Evolutionary conservation across 2,329 filamentous ascomycete species (phyloP).

Genomic region (Lecanicillium sp.): DNA sequence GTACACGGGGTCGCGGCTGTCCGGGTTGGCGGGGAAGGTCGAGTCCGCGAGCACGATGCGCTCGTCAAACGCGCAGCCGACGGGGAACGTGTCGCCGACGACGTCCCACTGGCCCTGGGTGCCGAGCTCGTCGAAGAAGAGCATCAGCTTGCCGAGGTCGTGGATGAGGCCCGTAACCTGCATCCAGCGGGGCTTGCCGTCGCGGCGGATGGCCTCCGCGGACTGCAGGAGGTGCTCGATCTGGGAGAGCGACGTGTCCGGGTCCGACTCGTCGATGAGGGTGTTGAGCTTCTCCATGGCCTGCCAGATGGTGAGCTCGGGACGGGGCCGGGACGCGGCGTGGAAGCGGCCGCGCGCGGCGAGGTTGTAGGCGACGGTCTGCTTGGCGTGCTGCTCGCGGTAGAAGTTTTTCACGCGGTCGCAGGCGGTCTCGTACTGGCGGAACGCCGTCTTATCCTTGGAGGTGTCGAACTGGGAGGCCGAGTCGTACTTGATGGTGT

Average conservation of each 20-base stretch:
- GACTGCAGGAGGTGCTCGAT: slow-evolving; percentile 87
- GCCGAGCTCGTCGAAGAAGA: slow-evolving; percentile 58
- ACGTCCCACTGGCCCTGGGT: slow-evolving; percentile 91
- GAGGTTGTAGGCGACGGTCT: slow-evolving; percentile 80
- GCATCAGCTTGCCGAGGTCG: slow-evolving; percentile 73
- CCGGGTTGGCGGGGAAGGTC: slow-evolving; percentile 72
- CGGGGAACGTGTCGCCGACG: slow-evolving; percentile 78
- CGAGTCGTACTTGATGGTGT: slow-evolving; percentile 43
- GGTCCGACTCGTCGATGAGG: slow-evolving; percentile 84
- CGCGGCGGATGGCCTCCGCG: slow-evolving; percentile 81
- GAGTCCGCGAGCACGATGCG: slow-evolving; percentile 70
- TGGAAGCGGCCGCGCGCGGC: slow-evolving; percentile 58
- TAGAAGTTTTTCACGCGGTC: slow-evolving; percentile 86
- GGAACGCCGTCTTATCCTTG: slow-evolving; percentile 75
- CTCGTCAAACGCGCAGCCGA: slow-evolving; percentile 68
- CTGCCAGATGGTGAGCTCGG: slow-evolving; percentile 81
- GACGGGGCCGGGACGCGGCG: slow-evolving; percentile 52
- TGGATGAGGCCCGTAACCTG: slow-evolving; percentile 72
- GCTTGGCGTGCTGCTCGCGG: slow-evolving; percentile 62
- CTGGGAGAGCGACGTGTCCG: slow-evolving; percentile 79
- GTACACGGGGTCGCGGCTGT: slow-evolving; percentile 65
- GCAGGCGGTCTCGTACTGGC: slow-evolving; percentile 77
- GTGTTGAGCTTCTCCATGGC: slow-evolving; percentile 91
- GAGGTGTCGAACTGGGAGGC: slow-evolving; percentile 62
- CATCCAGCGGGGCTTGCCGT: slow-evolving; percentile 80